phyloP scores from a whole-genome alignment of 2,329 filamentous ascomycete genomes.

The Colletotrichum eleusines region DNA sequence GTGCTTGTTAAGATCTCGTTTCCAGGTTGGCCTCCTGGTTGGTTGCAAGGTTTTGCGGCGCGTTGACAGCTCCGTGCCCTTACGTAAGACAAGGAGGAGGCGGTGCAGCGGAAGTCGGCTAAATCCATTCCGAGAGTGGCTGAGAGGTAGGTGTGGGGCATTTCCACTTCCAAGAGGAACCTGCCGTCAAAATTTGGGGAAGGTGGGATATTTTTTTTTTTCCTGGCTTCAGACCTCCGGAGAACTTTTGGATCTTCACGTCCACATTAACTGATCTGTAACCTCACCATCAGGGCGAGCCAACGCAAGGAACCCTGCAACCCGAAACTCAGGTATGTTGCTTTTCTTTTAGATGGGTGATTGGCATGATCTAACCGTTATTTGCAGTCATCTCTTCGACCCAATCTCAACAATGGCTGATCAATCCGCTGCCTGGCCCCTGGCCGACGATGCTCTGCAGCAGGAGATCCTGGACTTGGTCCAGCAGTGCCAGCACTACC shows the following conservation, averaged over 20 bases:
- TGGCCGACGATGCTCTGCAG: conserved; percentile 79
- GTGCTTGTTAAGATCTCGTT: conserved; percentile 53
- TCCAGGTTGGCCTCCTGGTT: conserved; percentile 54
- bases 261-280: conserved; percentile 18
- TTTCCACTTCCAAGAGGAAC: conserved; percentile 27
- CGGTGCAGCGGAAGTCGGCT: conserved; percentile 20
- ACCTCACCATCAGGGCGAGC: conserved; percentile 63
- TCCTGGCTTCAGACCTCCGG: conserved; percentile 19
- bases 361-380: conserved; percentile 3
- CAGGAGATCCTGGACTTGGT: conserved; percentile 87
- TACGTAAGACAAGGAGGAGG: conserved; percentile 37
- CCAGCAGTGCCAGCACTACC: conserved; percentile 76
- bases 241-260: conserved; percentile 23
- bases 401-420: conserved; percentile 40
- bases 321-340: conserved; percentile 24
- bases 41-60: conserved; percentile 58
- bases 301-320: conserved; percentile 71
- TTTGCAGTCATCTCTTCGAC: conserved; percentile 22
- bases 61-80: conserved; percentile 45
- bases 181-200: conserved; percentile 32
- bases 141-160: not conserved
- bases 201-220: conserved; percentile 42
- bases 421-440: conserved; percentile 68
- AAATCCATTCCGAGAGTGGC: conserved; percentile 12
- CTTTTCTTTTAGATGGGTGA: not conserved